A percentile compares a stretch with the other conserved stretches of the same genome.
Conservation (phyloP, 495 filamentous ascomycete species). For the Neurospora sp. region DNA sequence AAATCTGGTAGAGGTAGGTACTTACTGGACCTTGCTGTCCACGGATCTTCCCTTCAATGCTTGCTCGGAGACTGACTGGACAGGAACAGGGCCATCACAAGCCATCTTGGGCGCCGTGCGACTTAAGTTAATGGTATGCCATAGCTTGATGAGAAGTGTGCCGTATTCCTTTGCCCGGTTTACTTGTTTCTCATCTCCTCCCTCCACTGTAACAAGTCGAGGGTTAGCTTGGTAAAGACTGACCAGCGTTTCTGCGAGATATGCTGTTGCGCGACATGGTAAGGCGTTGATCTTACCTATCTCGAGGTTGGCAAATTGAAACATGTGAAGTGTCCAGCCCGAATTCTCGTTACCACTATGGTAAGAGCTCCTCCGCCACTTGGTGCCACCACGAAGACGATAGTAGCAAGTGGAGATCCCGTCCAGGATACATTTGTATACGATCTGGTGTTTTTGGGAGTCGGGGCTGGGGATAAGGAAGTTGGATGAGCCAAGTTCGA, state of each 20-base stretch:
- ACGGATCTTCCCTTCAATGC: conserved; percentile 8
- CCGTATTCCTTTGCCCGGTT: not conserved
- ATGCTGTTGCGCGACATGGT: not conserved
- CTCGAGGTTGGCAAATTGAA: not conserved
- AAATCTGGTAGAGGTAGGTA: not conserved
- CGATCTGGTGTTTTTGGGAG: not conserved
- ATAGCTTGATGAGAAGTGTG: not conserved
- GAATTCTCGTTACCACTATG: not conserved
- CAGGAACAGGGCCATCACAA: not conserved
- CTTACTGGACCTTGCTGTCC: conserved; percentile 1
- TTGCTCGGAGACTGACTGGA: not conserved
- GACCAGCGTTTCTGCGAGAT: not conserved
- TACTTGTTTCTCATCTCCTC: not conserved
- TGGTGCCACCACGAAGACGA: not conserved
- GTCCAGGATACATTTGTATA: not conserved
- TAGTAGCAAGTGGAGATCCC: not conserved
- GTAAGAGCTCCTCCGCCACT: rapidly evolving
- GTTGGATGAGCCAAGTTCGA: not conserved
- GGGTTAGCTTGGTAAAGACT: not conserved
- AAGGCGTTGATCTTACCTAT: not conserved
- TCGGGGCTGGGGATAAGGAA: not conserved
- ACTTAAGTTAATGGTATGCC: not conserved
- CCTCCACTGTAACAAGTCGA: not conserved
- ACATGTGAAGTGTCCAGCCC: not conserved
- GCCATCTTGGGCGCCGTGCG: too few relatives aligned